Evolutionary conservation across 805 yeast species (phyloP), one percentile per base, ranked within the genome.

Genomic region (Metschnikowia amazonensis): DNA sequence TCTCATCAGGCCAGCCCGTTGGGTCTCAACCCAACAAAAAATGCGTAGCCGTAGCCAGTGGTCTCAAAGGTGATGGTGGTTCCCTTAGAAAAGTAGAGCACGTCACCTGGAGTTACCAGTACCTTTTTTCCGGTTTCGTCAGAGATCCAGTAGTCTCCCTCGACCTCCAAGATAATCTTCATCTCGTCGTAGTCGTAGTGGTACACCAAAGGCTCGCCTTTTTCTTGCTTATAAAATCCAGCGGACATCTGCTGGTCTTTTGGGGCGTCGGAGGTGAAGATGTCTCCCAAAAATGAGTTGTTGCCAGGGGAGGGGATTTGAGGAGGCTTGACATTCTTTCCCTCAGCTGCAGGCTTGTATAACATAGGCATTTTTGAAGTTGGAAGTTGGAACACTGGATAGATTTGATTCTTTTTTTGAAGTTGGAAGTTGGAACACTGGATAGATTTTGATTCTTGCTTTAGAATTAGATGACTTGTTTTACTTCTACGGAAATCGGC

Each of bases 161-260:
- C 80, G 45, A 80, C 82, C 64, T 83, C 87, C 51, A 82, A 72
- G 61, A 81, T 76, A 55, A 83, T 70, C 67, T 83, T 83, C 79
- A 81, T 77, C 67, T 82, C 89, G 59, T 83, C 86, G 65, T 81
- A 62, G 58, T 66, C 69, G 68, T 83, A 83, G 46, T 69, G 64
- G 75, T 83, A 83, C n/a, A 77, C 86, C 60, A 83, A 74, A 40
- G 84, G 78, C 62, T 78, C 81, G 48, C 89, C 89, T 45, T 70
- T 68, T 63, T 80, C 84, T 66, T 83, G 88, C 58, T 71, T 75
- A 76, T 79, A 83, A 70, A 83, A 82, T 43, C 89, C 89, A 60
- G 82, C 72, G 14, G 82, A 65, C 52, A 83, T 78, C 62, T 79
- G 79, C 60, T 81, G 65, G 41, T 78, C 87, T 42, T 70, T 63